Base-by-base conservation (phyloP, 495 filamentous ascomycete genomes). In the Aspergillus sparsus region DNA sequence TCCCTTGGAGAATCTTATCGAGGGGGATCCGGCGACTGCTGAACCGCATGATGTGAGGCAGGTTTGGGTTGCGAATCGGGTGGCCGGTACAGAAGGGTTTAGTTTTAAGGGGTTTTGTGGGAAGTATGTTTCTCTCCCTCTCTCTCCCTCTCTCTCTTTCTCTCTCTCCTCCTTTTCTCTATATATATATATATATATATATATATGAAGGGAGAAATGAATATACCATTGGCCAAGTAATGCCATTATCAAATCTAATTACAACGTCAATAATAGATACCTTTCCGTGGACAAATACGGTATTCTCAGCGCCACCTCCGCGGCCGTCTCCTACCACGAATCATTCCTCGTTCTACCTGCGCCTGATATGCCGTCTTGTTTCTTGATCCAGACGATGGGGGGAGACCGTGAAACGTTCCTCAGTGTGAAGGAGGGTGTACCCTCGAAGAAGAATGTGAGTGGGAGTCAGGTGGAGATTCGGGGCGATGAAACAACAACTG, bases 41-140 rank as follows among this genome's bases (percentile, higher is more conserved):
- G 94, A 97, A 73, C 94, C 94, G 49, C 92, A 96, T 66, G 91
- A 96, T 72, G 90, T 98, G 18, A 80, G 93, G 61, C 92, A 97
- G 75, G 94, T 98, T 16, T 98, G 92, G 92, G 83, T 97, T 55
- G 93, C 90, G 54, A 96, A 89, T 62, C 80, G 80, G 59, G 87
- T 97, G 15, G 87, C 90, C 5, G 94, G 94, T 5, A 91, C 87
- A 9, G 91, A 95, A 60, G 78, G 73, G 27, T 86, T 87, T 65
- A 89, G 88, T 58, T 90, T 98, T 70, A 97, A 96, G 74, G 88
- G 89, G 0, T 86, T 91, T 72, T 87, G 94, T 77, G 93, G 93
- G 61, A 87, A 85, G 87, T 91, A 75, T 56, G 84, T 79, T 31
- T 61, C 8, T 18, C 32, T 31, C 52, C 53, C 18, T 33, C 49